Evolutionary conservation across 257 asterid species (phyloP).

Genomic region (Asclepias syriaca): DNA sequence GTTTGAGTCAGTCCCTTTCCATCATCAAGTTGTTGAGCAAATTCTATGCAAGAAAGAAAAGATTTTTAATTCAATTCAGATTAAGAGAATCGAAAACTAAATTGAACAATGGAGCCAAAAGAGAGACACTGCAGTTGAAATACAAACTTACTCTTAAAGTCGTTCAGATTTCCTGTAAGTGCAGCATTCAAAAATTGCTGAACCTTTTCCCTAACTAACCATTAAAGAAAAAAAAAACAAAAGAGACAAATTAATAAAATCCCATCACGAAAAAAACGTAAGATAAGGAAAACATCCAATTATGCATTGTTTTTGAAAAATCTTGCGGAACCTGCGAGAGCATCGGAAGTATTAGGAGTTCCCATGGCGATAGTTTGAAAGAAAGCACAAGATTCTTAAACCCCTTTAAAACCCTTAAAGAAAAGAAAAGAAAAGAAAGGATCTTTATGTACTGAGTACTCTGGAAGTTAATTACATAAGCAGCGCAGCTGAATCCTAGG

Average conservation of each 20-base stretch:
- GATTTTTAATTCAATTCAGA: background rate
- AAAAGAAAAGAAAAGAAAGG: no score
- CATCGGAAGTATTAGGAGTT: slow-evolving; percentile 66
- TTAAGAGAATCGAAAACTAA: background rate
- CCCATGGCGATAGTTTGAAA: background rate
- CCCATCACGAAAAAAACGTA: background rate
- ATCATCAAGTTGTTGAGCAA: slow-evolving; percentile 65
- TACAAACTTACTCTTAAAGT: slow-evolving; percentile 54
- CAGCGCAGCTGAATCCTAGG: no score
- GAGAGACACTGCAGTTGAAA: background rate
- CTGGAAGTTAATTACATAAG: background rate
- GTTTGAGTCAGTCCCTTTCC: slow-evolving; percentile 79
- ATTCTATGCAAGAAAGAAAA: slow-evolving; percentile 29
- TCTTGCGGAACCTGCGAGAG: slow-evolving; percentile 65
- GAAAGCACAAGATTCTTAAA: background rate
- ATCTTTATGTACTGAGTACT: no score
- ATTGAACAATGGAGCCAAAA: background rate
- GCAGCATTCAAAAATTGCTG: slow-evolving; percentile 72
- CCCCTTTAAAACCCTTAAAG: background rate
- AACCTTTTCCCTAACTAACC: slow-evolving; percentile 69
- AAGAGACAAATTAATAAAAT: background rate
- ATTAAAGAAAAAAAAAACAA: slow-evolving; percentile 13
- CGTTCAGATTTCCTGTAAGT: slow-evolving; percentile 56
- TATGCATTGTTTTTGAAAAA: background rate
- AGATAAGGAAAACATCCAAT: background rate